Evolutionary conservation across 345 rosid genomes (phyloP), one percentile per base, ranked within the genome.

Genomic region (Citrus glauca): DNA sequence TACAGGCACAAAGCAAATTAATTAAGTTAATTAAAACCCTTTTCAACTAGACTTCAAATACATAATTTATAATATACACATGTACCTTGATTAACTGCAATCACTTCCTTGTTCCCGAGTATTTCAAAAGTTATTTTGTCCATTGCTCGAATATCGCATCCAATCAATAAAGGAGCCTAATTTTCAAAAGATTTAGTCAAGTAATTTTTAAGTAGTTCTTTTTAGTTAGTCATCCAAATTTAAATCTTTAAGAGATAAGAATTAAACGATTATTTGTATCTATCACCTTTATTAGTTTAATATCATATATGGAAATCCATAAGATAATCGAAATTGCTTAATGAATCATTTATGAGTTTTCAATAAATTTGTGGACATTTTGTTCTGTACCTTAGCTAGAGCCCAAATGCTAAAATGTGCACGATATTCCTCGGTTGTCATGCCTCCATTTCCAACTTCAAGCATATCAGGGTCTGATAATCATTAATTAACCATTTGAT

Each of bases 351-450:
- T 45, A 45, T 45, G 50, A 45, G 14, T 45, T 45, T 45, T 45
- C 16, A 45, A 45, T 45, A 45, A 45, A 45, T 13, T 42, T 45
- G 50, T 13, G 17, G 17, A 45, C 50, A 45, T 45, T 45, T 45
- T 13, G 50, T 45, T 13, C 14, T 45, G 9, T 88, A 86, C 93
- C 88, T 91, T 88, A 22, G 79, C 87, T 56, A 90, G 72, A 66
- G 93, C 91, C 95, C 95, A 91, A 64, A 91, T 86, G 85, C 93
- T 91, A 62, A 91, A 91, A 81, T 91, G 93, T 40, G 87, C 86
- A 19, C 83, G 82, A 56, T 91, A 90, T 73, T 91, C 95, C n/a
- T 87, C 89, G 0, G 84, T 80, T 7, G 86, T 91, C 95, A 91
- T 90, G 32, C 93, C 91, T 45, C 95, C 93, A 73, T 91, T 91